phyloP scores from a whole-genome alignment of 805 yeast genomes.

The Teunomyces panamensis region DNA sequence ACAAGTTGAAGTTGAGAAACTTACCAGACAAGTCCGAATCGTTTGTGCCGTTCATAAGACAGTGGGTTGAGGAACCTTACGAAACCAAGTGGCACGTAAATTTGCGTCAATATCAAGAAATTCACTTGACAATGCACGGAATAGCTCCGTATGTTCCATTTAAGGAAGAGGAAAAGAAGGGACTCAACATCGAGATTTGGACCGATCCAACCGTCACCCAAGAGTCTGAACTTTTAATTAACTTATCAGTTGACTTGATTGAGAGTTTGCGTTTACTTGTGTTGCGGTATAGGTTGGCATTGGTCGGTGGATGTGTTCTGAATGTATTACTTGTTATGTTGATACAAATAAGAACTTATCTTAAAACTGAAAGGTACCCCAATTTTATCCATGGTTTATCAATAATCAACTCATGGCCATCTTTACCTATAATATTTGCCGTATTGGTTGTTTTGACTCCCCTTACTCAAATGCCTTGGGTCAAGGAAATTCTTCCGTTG shows the following conservation, averaged over 20 bases:
- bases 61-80: constrained; percentile 57
- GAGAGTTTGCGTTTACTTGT: constrained; percentile 67
- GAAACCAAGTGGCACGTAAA: constrained; percentile 82
- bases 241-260: constrained; percentile 49
- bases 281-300: constrained; percentile 71
- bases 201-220: constrained; percentile 33
- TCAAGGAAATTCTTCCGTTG: constrained; percentile 39
- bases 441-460: constrained; percentile 38
- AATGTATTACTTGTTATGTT: constrained; percentile 50
- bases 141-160: constrained; percentile 70
- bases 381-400: constrained; percentile 38
- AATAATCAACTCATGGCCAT: constrained; percentile 14
- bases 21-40: constrained; percentile 1
- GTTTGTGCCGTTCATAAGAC: constrained; percentile 67
- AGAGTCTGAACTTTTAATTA: constrained; percentile 33
- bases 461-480: constrained; percentile 26
- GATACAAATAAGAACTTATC: constrained; percentile 50
- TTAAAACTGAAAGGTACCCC: constrained; percentile 24
- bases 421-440: constrained; percentile 19
- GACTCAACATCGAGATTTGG: constrained; percentile 41
- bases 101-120: constrained; percentile 30
- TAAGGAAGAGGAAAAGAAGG: constrained; percentile 23
- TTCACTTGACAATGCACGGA: constrained; percentile 50
- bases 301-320: constrained; percentile 67
- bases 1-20: constrained; percentile 25